phyloP scores from a whole-genome alignment of 2,329 filamentous ascomycete genomes.

The Periconia digitata region DNA sequence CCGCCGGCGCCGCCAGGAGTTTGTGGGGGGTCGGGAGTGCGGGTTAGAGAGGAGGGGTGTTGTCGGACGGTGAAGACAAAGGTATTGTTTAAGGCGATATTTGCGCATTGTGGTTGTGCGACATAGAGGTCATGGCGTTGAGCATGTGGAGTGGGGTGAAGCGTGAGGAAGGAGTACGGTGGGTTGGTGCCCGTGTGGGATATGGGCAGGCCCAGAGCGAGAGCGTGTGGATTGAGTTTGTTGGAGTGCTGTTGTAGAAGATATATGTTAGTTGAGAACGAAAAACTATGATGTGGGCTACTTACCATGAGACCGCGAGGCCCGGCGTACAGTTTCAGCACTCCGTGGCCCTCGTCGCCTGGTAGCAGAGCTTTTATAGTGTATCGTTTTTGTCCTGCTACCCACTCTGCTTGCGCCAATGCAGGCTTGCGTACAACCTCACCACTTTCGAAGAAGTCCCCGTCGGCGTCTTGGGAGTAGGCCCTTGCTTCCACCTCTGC shows the following conservation, averaged over 20 bases:
- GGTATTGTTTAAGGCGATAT: constrained; percentile 90
- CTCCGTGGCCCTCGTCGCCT: constrained; percentile 85
- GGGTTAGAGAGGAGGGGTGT: constrained; percentile 68
- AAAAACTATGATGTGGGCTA: not conserved
- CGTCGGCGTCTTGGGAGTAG: constrained; percentile 80
- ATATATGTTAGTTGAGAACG: not conserved
- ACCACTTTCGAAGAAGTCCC: constrained; percentile 90
- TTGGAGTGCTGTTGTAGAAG: constrained; percentile 67
- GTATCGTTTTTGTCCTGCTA: constrained; percentile 82
- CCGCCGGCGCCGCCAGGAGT: constrained; percentile 39
- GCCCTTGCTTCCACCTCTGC: constrained; percentile 88
- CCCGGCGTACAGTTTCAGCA: constrained; percentile 89
- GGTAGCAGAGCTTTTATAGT: constrained; percentile 91
- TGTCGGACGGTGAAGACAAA: constrained; percentile 97
- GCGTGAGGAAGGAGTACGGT: constrained; percentile 86
- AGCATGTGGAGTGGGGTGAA: constrained; percentile 96
- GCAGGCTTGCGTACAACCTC: constrained; percentile 84
- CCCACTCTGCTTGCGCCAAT: constrained; percentile 89
- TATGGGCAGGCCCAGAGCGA: constrained; percentile 88
- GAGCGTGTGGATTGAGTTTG: constrained; percentile 90
- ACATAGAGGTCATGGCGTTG: constrained; percentile 96
- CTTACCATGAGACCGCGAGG: constrained; percentile 83
- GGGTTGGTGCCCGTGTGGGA: constrained; percentile 91
- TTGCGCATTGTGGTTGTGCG: constrained; percentile 88
- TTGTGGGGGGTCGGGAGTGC: constrained; percentile 27